A percentile compares a stretch with the other conserved stretches of the same genome.
Evolutionary conservation across 371 early-diverging fungal species (phyloP).

Genomic region (Saksenaea vasiformis): DNA sequence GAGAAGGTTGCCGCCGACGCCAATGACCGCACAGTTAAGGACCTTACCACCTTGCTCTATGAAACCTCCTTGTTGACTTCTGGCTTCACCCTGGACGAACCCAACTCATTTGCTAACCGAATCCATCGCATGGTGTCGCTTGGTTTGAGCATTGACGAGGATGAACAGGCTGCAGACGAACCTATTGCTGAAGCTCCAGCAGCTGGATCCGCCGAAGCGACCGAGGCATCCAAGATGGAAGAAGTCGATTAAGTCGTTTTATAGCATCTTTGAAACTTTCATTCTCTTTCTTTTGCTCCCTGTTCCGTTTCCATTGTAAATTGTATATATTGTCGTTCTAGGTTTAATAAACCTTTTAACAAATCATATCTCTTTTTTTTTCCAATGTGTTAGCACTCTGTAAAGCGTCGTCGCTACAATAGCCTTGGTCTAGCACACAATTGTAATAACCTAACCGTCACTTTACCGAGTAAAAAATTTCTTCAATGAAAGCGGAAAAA

Average conservation of each 20-base stretch:
- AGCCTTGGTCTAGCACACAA: too few species aligned
- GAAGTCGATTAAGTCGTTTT: conserved; percentile 88
- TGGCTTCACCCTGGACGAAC: conserved; percentile 97
- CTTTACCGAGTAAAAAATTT: too few species aligned
- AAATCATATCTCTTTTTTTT: too few species aligned
- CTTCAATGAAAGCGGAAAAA: too few species aligned
- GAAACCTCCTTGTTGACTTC: conserved; percentile 95
- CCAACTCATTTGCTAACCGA: conserved; percentile 89
- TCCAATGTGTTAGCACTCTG: too few species aligned
- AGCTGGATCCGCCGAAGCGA: conserved; percentile 61
- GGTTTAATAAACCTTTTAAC: background rate
- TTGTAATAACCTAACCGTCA: too few species aligned
- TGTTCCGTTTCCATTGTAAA: background rate
- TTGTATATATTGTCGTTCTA: background rate
- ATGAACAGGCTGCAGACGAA: conserved; percentile 57
- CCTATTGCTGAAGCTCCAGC: conserved; percentile 45
- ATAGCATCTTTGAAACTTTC: background rate
- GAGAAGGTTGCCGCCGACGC: conserved; percentile 87
- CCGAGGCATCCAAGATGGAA: conserved; percentile 93
- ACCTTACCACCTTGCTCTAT: conserved; percentile 90
- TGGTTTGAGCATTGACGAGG: conserved; percentile 93
- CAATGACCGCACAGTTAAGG: conserved; percentile 97
- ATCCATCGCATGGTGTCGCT: conserved; percentile 99
- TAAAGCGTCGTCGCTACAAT: too few species aligned
- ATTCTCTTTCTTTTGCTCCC: too few species aligned